Evolutionary conservation across 306 rosid species (phyloP).

Genomic region (Ormosia semicastrata): DNA sequence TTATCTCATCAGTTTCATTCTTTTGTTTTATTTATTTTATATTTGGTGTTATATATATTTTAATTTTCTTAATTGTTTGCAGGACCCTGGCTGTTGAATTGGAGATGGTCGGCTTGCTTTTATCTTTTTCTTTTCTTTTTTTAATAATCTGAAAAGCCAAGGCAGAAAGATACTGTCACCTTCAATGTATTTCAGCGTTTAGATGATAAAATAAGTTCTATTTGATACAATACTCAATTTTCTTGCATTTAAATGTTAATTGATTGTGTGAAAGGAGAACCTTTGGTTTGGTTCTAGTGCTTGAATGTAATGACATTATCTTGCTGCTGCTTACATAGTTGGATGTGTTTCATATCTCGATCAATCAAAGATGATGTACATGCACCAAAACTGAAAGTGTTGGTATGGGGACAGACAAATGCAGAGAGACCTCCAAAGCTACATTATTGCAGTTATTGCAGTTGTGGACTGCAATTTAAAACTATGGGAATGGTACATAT

Average conservation of each 20-base stretch:
- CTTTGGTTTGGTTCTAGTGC: not conserved
- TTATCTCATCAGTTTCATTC: not conserved
- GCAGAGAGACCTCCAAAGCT: not conserved
- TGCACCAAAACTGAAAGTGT: too few relatives aligned
- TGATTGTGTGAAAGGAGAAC: conserved; percentile 10
- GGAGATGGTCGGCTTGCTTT: conserved; percentile 27
- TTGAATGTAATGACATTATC: not conserved
- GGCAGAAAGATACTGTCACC: conserved; percentile 38
- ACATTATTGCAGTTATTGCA: too few relatives aligned
- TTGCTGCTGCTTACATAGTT: not conserved
- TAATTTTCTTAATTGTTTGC: not conserved
- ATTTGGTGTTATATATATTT: not conserved
- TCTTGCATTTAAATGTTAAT: conserved; percentile 22
- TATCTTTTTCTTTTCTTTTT: conserved; percentile 34
- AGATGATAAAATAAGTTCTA: conserved; percentile 41
- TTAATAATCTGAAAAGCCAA: conserved; percentile 25
- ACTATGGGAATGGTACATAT: too few relatives aligned
- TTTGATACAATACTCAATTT: conserved; percentile 27
- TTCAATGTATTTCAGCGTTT: conserved; percentile 35
- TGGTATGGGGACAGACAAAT: not conserved
- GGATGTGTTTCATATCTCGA: not conserved
- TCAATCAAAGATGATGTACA: not conserved
- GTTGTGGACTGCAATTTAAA: too few relatives aligned
- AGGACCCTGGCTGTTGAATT: conserved; percentile 32
- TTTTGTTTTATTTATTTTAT: not conserved